Conservation (phyloP, 225 moss, liverwort and hornwort genomes). For the Lunularia cruciata region DNA sequence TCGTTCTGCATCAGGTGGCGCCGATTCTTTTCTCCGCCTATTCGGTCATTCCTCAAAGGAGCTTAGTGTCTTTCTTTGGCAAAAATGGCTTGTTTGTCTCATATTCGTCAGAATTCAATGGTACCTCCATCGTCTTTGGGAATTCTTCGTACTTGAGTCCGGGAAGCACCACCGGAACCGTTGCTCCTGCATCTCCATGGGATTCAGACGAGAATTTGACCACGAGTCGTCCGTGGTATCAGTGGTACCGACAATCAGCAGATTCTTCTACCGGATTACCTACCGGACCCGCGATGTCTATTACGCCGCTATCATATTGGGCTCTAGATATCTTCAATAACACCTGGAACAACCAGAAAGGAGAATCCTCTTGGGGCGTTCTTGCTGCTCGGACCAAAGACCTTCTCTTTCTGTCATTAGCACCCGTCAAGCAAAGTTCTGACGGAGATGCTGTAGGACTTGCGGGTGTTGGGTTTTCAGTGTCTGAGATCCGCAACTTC, state of each 20-base stretch:
- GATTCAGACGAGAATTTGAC: conserved; percentile 28
- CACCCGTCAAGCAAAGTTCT: conserved; percentile 30
- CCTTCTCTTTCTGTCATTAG: conserved; percentile 38
- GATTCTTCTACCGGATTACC: conserved; percentile 43
- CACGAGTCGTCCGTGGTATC: conserved; percentile 42
- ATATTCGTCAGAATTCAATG: conserved; percentile 37
- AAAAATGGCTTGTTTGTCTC: conserved; percentile 47
- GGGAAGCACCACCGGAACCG: conserved; percentile 2
- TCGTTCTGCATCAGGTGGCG: conserved; percentile 37
- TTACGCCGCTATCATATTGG: conserved; percentile 41
- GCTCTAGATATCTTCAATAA: conserved; percentile 30
- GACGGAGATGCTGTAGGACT: conserved; percentile 35
- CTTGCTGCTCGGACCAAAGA: conserved; percentile 30
- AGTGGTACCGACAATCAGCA: conserved; percentile 41
- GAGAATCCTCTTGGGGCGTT: conserved; percentile 36
- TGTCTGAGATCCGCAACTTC: conserved; percentile 35
- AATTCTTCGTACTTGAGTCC: conserved; percentile 37
- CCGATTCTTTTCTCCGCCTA: conserved; percentile 48
- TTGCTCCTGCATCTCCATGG: conserved; percentile 16
- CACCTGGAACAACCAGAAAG: conserved; percentile 26
- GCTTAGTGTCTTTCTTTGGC: conserved; percentile 49
- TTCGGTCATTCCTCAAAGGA: conserved; percentile 40
- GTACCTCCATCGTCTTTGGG: conserved; percentile 29
- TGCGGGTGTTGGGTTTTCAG: conserved; percentile 43
- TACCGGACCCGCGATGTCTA: conserved; percentile 14